These are phyloP conservation scores for Penicillium expansum DNA, from an alignment of 2,329 filamentous ascomycete genomes.

Conservation along the genomic window DNA sequence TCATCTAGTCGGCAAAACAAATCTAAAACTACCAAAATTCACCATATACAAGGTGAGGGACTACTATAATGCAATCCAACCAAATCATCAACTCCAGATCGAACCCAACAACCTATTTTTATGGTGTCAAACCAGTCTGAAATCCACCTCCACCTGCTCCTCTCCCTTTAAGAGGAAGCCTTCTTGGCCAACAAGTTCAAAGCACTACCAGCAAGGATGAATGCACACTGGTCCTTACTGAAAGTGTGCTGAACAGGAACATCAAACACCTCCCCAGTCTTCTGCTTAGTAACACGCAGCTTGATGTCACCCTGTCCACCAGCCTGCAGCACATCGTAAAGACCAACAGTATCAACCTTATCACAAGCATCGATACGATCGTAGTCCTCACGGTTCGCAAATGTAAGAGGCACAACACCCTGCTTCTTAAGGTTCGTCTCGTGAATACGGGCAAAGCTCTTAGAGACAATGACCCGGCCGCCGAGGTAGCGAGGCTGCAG, in stretches of 20 bases:
- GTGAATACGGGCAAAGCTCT: conserved; percentile 88
- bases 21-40: conserved; percentile 10
- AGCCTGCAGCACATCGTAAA: conserved; percentile 75
- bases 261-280: conserved; percentile 61
- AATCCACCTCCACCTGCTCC: background rate
- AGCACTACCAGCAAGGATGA: conserved; percentile 90
- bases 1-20: conserved; percentile 25
- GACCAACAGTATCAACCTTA: conserved; percentile 73
- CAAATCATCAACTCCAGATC: conserved; percentile 20
- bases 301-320: conserved; percentile 77
- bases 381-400: conserved; percentile 70
- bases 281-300: conserved; percentile 62
- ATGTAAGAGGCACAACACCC: conserved; percentile 90
- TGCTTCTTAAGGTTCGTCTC: conserved; percentile 98
- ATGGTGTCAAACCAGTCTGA: conserved; percentile 7
- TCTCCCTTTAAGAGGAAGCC: conserved; percentile 26
- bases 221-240: conserved; percentile 83
- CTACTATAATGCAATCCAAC: conserved; percentile 14
- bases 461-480: conserved; percentile 71
- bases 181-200: conserved; percentile 80
- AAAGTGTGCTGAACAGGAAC: conserved; percentile 85
- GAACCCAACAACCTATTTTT: conserved; percentile 21
- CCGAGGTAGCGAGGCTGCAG: conserved; percentile 89
- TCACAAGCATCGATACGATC: conserved; percentile 73
- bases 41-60: conserved; percentile 15